Evolutionary conservation across 371 early-diverging fungal genomes (phyloP).

Genomic region (Apophysomyces ossiformis): DNA sequence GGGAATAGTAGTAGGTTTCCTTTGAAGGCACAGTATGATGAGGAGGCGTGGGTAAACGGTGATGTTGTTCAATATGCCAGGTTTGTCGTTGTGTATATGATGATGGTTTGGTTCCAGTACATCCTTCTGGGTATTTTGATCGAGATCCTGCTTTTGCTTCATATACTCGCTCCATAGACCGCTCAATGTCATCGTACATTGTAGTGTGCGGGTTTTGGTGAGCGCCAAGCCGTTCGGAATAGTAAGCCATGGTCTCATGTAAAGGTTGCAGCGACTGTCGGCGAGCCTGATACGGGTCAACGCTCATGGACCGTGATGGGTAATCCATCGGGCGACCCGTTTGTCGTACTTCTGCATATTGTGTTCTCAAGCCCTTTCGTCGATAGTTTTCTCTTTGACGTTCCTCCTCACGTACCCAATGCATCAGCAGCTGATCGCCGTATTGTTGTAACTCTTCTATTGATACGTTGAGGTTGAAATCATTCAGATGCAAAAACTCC

Average conservation of each 20-base stretch:
- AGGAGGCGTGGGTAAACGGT: slow-evolving; percentile 13
- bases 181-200: not conserved
- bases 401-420: slow-evolving; percentile 36
- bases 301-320: not conserved
- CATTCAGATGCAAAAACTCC: slow-evolving; percentile 77
- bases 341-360: not conserved
- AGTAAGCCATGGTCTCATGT: slow-evolving; percentile 6
- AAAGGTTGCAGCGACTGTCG: not conserved
- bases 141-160: slow-evolving; percentile 8
- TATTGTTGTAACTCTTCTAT: slow-evolving; percentile 81
- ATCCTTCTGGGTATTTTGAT: not conserved
- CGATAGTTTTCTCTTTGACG: slow-evolving; percentile 13
- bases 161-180: slow-evolving; percentile 1
- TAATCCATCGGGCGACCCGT: not conserved
- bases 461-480: slow-evolving; percentile 77
- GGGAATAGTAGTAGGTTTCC: not conserved
- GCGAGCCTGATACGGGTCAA: not conserved
- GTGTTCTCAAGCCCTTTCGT: not conserved
- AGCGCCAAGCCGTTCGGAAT: not conserved
- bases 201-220: slow-evolving; percentile 2
- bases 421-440: slow-evolving; percentile 53
- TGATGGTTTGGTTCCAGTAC: not conserved
- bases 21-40: slow-evolving; percentile 1
- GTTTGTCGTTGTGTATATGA: slow-evolving; percentile 14
- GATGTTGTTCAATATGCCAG: slow-evolving; percentile 13